A percentile compares a stretch with the other conserved stretches of the same genome.
phyloP scores from a whole-genome alignment of 2,329 filamentous ascomycete species.

The Sporothrix luriei region DNA sequence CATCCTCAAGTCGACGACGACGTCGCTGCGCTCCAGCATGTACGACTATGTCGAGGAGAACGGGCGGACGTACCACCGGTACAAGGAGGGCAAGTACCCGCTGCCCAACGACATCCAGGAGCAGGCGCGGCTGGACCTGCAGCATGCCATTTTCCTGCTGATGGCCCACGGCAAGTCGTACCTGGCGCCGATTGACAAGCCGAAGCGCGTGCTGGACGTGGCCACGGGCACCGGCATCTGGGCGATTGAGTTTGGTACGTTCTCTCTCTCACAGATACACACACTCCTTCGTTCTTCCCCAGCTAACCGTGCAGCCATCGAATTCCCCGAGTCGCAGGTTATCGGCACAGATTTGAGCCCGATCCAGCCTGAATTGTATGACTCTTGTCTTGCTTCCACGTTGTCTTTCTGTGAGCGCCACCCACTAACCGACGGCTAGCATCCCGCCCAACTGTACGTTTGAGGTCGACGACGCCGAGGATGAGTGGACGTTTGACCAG shows the following conservation, averaged over 20 bases:
- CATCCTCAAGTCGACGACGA: slow-evolving; percentile 14
- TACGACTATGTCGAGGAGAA: slow-evolving; percentile 36
- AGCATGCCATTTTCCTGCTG: slow-evolving; percentile 44
- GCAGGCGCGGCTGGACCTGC: slow-evolving; percentile 42
- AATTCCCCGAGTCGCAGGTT: slow-evolving; percentile 30
- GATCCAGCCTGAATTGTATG: slow-evolving; percentile 32
- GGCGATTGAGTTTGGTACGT: slow-evolving; percentile 65
- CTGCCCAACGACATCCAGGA: slow-evolving; percentile 37
- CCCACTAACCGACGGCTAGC: not conserved
- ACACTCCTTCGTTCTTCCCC: not conserved
- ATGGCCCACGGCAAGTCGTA: slow-evolving; percentile 50
- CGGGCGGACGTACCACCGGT: slow-evolving; percentile 36
- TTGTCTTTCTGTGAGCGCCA: too few relatives aligned
- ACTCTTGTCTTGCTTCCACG: not conserved
- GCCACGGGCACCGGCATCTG: slow-evolving; percentile 63
- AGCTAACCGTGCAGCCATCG: slow-evolving; percentile 18
- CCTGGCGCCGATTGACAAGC: slow-evolving; percentile 50
- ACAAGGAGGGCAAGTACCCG: slow-evolving; percentile 36
- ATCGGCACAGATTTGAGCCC: slow-evolving; percentile 34
- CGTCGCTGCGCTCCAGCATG: slow-evolving; percentile 33
- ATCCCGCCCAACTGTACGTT: slow-evolving; percentile 34
- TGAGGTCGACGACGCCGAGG: slow-evolving; percentile 33
- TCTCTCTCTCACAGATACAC: too few relatives aligned
- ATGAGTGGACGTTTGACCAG: slow-evolving; percentile 31
- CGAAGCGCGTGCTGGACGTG: slow-evolving; percentile 43